Conservation (phyloP, 805 yeast species). For the Wickerhamiella australiensis region DNA sequence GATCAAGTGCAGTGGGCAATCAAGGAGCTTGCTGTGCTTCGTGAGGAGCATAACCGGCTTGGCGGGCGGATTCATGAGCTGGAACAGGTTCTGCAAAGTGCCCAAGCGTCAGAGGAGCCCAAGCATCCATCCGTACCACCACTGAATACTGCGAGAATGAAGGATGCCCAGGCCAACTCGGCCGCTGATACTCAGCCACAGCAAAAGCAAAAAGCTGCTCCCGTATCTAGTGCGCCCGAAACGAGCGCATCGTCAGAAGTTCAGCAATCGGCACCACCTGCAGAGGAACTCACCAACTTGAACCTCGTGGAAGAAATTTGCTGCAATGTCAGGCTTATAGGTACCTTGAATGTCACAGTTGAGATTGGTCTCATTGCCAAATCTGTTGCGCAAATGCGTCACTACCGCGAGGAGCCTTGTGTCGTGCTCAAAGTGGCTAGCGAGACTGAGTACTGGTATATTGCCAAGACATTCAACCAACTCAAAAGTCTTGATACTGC, state of each 20-base stretch:
- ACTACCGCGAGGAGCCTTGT: constrained; percentile 40
- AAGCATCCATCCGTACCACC: constrained; percentile 8
- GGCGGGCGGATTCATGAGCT: constrained; percentile 2
- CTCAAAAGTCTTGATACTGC: constrained; percentile 49
- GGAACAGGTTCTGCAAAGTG: background rate
- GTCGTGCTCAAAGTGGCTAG: constrained; percentile 55
- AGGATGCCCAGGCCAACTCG: background rate
- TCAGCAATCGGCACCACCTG: background rate
- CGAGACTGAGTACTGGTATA: constrained; percentile 52
- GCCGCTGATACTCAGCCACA: background rate
- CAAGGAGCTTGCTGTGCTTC: constrained; percentile 6
- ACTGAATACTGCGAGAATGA: constrained; percentile 5
- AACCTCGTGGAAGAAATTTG: background rate
- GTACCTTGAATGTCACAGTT: background rate
- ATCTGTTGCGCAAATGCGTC: constrained; percentile 5
- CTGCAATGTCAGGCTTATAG: background rate
- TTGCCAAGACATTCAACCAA: constrained; percentile 50
- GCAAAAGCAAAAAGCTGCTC: background rate
- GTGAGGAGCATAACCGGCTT: constrained; percentile 6
- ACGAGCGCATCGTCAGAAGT: background rate
- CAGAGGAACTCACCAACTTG: background rate
- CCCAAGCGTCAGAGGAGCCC: background rate
- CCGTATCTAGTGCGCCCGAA: background rate
- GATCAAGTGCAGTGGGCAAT: constrained; percentile 10
- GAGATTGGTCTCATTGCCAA: constrained; percentile 6